These are phyloP conservation scores for Colletotrichum cordylinicola DNA, from an alignment of 2,329 filamentous ascomycete species.

Conservation along the genomic window DNA sequence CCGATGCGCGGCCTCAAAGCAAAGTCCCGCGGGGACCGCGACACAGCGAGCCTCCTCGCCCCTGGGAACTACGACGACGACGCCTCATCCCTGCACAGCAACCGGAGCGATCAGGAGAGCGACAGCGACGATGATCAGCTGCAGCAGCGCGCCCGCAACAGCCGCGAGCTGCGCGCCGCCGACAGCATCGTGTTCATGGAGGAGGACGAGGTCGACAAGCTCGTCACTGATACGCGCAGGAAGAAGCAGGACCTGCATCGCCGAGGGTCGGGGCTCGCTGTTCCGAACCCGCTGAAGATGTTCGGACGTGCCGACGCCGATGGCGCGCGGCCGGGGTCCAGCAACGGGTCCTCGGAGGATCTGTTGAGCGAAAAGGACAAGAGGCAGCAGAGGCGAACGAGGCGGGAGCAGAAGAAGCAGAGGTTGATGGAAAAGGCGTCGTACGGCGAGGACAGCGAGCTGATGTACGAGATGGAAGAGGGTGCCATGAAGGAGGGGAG, in stretches of 20 bases:
- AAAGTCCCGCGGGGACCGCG: constrained; percentile 23
- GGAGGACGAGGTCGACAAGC: constrained; percentile 72
- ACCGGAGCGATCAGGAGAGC: constrained; percentile 74
- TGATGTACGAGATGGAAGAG: constrained; percentile 93
- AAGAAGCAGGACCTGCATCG: constrained; percentile 55
- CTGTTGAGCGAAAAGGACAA: constrained; percentile 57
- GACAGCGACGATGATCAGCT: constrained; percentile 80
- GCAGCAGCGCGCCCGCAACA: constrained; percentile 69
- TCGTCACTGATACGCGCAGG: constrained; percentile 59
- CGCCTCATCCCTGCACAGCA: constrained; percentile 69
- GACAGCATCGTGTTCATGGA: constrained; percentile 76
- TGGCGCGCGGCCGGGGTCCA: constrained; percentile 27
- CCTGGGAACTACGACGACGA: constrained; percentile 72
- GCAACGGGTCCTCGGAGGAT: constrained; percentile 53
- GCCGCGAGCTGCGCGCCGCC: constrained; percentile 71
- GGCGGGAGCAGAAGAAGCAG: constrained; percentile 59
- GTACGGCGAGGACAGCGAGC: constrained; percentile 72
- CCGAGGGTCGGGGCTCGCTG: constrained; percentile 52
- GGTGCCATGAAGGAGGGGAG: constrained; percentile 74
- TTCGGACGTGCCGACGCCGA: constrained; percentile 43
- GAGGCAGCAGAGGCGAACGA: constrained; percentile 51
- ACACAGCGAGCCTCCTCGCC: constrained; percentile 61
- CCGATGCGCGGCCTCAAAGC: constrained; percentile 14
- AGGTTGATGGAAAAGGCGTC: constrained; percentile 57
- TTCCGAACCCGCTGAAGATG: constrained; percentile 56